These are phyloP conservation scores for Tritrichomonas foetus DNA, from an alignment of 208 protist species.

Conservation along the genomic window DNA sequence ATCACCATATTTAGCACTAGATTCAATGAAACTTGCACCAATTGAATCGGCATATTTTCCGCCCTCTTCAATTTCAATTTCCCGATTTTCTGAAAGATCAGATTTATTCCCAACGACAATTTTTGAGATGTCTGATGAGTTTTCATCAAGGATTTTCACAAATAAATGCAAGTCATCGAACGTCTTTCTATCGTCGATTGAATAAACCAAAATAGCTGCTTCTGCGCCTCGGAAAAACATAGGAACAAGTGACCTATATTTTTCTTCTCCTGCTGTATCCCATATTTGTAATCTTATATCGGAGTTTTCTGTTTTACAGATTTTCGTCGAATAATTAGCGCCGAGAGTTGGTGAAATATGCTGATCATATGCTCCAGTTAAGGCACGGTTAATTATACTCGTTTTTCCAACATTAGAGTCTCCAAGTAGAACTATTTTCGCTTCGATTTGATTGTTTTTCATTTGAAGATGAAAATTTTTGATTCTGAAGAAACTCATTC, in stretches of 20 bases:
- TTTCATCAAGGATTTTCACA: not conserved
- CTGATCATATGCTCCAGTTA: not conserved
- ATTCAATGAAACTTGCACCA: not conserved
- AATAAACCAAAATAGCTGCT: not conserved
- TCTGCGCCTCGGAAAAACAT: not conserved
- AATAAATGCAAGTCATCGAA: not conserved
- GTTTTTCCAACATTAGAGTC: constrained; percentile 16
- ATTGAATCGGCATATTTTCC: not conserved
- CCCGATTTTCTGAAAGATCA: not conserved
- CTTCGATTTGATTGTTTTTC: no score
- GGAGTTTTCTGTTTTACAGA: not conserved
- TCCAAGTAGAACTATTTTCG: not conserved
- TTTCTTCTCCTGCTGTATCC: constrained; percentile 4
- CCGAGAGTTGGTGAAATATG: not conserved
- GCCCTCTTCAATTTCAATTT: not conserved
- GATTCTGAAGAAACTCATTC: no score
- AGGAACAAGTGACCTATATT: not conserved
- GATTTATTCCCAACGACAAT: constrained; percentile 3
- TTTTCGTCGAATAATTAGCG: no score
- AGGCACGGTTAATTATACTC: not conserved
- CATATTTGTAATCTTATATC: not conserved
- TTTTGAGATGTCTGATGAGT: not conserved
- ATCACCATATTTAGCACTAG: not conserved
- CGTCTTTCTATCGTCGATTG: not conserved
- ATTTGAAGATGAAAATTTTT: no score